Base-by-base conservation (phyloP, 257 asterid species). In the Solanum lycopersicoides region DNA sequence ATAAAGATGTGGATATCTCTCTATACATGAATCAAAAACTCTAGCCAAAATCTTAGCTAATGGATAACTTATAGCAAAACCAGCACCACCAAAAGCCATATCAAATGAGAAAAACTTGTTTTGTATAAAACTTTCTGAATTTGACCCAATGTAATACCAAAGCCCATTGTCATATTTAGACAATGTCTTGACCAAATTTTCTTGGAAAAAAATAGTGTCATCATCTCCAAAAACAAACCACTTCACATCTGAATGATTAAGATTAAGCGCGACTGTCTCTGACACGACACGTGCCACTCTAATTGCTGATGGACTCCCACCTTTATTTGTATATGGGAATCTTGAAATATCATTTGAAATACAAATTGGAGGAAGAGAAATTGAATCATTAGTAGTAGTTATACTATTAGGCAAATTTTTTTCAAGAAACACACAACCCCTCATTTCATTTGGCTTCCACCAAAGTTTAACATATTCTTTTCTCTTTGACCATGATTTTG, bases 51-150 rank as follows among this genome's bases (percentile, higher is more conserved):
- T 92, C 88, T 91, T 89, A 9, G 93, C 98, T 89, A 95, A 83
- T 9, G 97, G 93, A 5, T 94, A 94, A 86, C 98, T 95, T 73
- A 95, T 84, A 12, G 92, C 98, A 87, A 89, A 93, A 34, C 98
- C 98, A 11, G 97, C 98, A 50, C 98, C 98, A 12, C 98, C 98
- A 88, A 85, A 95, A 32, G 98, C 98, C 98, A 95, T 93, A 15
- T 66, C 92, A 83, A 94, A 95, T 16, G 88, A 91, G 76, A 92
- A 93, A 75, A 91, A 91, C 86, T 93, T 94, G 76, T 94, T 94
- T 85, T 93, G 97, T 75, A 93, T 95, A 73, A 92, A 95, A 85
- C 94, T 93, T 93, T 95, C 98, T 4, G 98, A 94, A 28, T 90
- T 82, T 91, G 87, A 88, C 47, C 97, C 98, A 30, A 94, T 86